Evolutionary conservation across 148 eudicot genomes (phyloP).

Genomic region (Fagopyrum homotropicum): DNA sequence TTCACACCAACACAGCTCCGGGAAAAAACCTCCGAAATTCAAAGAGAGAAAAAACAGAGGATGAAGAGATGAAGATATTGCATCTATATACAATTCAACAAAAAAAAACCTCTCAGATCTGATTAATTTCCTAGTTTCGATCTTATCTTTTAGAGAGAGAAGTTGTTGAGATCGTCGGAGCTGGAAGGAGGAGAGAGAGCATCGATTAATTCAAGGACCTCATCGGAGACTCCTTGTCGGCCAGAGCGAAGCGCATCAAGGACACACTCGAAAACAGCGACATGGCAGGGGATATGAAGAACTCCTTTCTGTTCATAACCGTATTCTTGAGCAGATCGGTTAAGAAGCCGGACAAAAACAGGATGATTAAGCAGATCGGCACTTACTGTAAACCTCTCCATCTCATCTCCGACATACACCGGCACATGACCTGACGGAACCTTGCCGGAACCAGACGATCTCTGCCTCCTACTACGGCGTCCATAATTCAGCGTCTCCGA

Average conservation of each 20-base stretch:
- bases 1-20: neutral
- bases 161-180: conserved; percentile 4
- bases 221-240: conserved; percentile 23
- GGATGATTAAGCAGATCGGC: conserved; percentile 72
- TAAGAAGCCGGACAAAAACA: conserved; percentile 50
- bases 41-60: neutral
- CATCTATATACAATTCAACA: conserved; percentile 2
- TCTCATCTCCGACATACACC: conserved; percentile 84
- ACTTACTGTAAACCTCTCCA: conserved; percentile 59
- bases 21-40: neutral
- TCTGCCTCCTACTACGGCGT: conserved; percentile 11
- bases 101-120: conserved; percentile 8
- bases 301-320: conserved; percentile 78
- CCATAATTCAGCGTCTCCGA: conserved; percentile 28
- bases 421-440: conserved; percentile 68
- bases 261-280: conserved; percentile 50
- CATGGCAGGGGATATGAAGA: conserved; percentile 68
- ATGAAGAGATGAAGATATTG: neutral
- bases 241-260: conserved; percentile 43
- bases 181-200: conserved; percentile 25
- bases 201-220: conserved; percentile 34
- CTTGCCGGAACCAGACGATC: neutral
- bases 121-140: neutral
- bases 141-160: neutral
- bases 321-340: conserved; percentile 74